phyloP scores from a whole-genome alignment of 495 filamentous ascomycete species.

The Annulohypoxylon stygium region DNA sequence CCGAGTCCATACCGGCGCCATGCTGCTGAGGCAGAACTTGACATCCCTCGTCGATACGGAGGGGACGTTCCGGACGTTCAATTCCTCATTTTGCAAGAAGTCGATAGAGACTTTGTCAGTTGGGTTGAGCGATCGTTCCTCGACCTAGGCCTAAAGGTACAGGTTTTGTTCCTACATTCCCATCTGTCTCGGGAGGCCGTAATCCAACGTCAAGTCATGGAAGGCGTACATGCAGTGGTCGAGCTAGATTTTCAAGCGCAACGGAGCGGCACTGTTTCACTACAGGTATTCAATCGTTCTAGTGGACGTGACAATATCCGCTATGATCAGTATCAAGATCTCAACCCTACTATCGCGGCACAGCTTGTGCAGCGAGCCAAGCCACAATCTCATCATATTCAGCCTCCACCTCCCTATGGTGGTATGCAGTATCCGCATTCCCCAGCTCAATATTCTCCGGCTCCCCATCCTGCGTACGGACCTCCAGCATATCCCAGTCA shows the following conservation, averaged over 20 bases:
- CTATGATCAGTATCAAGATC: conserved; percentile 85
- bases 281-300: conserved; percentile 88
- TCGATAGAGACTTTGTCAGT: conserved; percentile 82
- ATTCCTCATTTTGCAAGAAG: conserved; percentile 82
- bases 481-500: conserved; percentile 35
- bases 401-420: conserved; percentile 42
- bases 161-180: conserved; percentile 82
- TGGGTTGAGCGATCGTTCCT: conserved; percentile 84
- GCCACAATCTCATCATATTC: conserved; percentile 23
- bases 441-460: conserved; percentile 42
- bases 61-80: conserved; percentile 92
- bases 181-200: conserved; percentile 81
- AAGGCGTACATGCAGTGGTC: conserved; percentile 88
- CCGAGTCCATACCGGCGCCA: conserved; percentile 71
- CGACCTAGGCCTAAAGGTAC: conserved; percentile 75
- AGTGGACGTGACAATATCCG: conserved; percentile 75
- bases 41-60: conserved; percentile 78
- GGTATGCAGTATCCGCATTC: conserved; percentile 31
- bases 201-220: conserved; percentile 84
- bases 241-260: conserved; percentile 78
- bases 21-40: conserved; percentile 70
- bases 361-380: conserved; percentile 85
- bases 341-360: conserved; percentile 81
- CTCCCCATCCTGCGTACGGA: conserved; percentile 23
- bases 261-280: conserved; percentile 74